Conservation (phyloP, 2,329 filamentous ascomycete genomes). For the Aspergillus phoenicis region DNA sequence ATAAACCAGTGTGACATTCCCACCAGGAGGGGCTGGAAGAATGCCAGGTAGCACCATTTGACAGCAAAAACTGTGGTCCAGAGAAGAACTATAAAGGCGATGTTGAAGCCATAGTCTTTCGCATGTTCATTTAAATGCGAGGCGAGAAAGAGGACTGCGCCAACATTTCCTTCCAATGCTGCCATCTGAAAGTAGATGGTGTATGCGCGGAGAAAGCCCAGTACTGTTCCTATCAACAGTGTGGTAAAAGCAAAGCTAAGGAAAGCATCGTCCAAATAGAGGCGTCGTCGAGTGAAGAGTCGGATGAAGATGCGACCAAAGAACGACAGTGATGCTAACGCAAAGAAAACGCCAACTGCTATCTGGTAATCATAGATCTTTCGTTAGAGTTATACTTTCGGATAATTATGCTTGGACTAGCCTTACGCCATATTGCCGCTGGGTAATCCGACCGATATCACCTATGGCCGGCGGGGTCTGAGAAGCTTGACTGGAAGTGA, state of each 20-base stretch:
- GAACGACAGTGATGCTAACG: neutral
- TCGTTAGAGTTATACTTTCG: neutral
- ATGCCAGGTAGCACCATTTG: slow-evolving; percentile 8
- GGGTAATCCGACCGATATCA: neutral
- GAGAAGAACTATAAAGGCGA: neutral
- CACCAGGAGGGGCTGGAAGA: neutral
- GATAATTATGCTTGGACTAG: neutral
- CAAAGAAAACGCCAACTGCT: neutral
- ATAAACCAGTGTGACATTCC: neutral
- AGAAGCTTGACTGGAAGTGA: neutral
- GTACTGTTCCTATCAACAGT: neutral
- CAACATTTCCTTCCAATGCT: neutral
- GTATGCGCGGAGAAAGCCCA: neutral
- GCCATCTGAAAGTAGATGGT: neutral
- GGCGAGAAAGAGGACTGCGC: neutral
- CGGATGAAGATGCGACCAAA: slow-evolving; percentile 2
- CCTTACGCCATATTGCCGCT: neutral
- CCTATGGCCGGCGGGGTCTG: neutral
- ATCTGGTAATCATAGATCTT: neutral
- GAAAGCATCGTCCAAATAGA: neutral
- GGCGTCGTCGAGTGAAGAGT: neutral
- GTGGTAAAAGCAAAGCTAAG: slow-evolving; percentile 1
- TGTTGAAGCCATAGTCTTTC: neutral
- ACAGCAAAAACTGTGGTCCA: slow-evolving; percentile 2
- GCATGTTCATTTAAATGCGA: neutral